A percentile compares a stretch with the other conserved stretches of the same genome.
These are phyloP conservation scores for Plasmodium billcollinsi DNA, from an alignment of 169 alveolate species.

Conservation along the genomic window DNA sequence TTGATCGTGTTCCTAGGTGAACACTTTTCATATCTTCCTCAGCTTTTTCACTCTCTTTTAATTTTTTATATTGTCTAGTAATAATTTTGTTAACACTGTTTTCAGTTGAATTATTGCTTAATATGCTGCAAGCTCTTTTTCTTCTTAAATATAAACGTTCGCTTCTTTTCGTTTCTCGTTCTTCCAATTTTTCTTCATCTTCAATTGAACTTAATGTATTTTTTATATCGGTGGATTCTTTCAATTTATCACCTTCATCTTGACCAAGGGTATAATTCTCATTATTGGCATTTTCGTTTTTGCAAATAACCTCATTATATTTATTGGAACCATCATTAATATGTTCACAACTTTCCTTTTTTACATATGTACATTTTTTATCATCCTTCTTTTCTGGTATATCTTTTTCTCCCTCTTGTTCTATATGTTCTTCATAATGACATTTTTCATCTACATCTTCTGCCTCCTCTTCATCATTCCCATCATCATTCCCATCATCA, in stretches of 20 bases:
- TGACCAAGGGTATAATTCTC: background rate
- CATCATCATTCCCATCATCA: background rate
- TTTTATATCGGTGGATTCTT: background rate
- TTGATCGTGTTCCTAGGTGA: background rate
- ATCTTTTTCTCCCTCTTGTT: constrained; percentile 1
- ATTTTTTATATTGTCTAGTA: constrained; percentile 29
- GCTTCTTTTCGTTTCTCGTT: background rate
- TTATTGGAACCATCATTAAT: background rate
- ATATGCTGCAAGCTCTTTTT: constrained; percentile 20
- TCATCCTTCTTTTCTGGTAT: constrained; percentile 9
- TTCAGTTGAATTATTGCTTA: constrained; percentile 26
- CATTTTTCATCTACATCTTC: background rate
- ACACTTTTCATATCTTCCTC: constrained; percentile 4
- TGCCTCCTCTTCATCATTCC: background rate
- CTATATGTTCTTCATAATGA: background rate
- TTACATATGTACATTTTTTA: background rate
- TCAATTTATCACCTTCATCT: background rate
- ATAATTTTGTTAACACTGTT: background rate
- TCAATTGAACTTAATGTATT: constrained; percentile 1
- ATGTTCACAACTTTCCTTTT: background rate
- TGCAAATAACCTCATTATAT: constrained; percentile 9
- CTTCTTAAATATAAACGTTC: constrained; percentile 38
- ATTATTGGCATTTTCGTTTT: background rate
- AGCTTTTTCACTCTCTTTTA: constrained; percentile 24
- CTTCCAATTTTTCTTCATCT: constrained; percentile 17